Conservation (phyloP, 768 basidiomycete genomes). For the Collybia sp. region DNA sequence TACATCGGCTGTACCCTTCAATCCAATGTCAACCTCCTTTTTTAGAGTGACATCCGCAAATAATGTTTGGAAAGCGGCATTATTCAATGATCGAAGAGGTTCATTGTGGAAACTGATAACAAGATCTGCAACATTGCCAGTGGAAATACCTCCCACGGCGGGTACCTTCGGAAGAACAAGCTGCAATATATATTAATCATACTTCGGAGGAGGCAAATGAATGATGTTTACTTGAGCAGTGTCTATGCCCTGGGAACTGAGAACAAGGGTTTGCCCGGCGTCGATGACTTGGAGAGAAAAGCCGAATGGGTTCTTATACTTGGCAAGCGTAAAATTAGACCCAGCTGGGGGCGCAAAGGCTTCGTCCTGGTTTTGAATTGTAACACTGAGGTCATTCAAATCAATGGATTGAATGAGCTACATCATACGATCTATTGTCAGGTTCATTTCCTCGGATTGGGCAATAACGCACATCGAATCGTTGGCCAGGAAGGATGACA, state of each 20-base stretch:
- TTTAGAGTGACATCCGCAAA: conserved; percentile 57
- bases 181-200: conserved; percentile 20
- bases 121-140: conserved; percentile 61
- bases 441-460: background rate
- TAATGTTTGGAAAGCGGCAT: conserved; percentile 48
- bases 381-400: conserved; percentile 51
- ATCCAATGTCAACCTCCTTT: conserved; percentile 34
- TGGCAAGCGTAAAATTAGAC: conserved; percentile 48
- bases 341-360: conserved; percentile 57
- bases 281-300: conserved; percentile 65
- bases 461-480: conserved; percentile 35
- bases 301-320: conserved; percentile 73
- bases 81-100: conserved; percentile 51
- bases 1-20: conserved; percentile 57
- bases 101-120: conserved; percentile 51
- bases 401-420: conserved; percentile 63
- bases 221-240: conserved; percentile 43
- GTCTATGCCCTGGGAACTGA: conserved; percentile 42
- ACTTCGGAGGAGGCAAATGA: background rate
- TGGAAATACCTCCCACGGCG: conserved; percentile 59
- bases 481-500: conserved; percentile 60
- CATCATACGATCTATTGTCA: conserved; percentile 2
- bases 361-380: conserved; percentile 45
- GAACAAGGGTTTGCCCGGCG: conserved; percentile 47
- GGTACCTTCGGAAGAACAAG: conserved; percentile 44